Evolutionary conservation across 2,329 filamentous ascomycete genomes (phyloP), one percentile per base, ranked within the genome.

Genomic region (Penicillium sp.): DNA sequence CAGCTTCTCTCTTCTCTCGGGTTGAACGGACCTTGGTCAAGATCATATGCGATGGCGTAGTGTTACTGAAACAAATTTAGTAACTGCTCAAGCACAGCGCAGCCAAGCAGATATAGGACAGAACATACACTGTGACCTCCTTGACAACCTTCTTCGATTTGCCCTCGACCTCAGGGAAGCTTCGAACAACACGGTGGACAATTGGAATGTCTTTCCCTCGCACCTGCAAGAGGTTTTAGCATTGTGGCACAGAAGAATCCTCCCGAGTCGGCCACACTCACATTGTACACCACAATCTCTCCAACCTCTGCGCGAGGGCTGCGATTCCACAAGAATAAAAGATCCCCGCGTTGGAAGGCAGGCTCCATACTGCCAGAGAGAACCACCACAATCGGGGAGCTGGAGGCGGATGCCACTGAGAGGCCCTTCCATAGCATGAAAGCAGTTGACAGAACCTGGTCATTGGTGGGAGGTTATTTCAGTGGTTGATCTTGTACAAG

Each of bases 371-470:
- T 80, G n/a, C 81, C 82, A 12, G 80, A 84, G 4, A 84, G 71
- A 5, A 84, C 81, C 12, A 84, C 82, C 27, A 84, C 81, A 55
- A 84, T 84, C 1, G 82, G 82, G 8, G 82, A 86, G 9, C 84
- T 81, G 5, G 84, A 87, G 63, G 93, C 84, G 49, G 86, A 82
- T 54, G 82, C 73, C 28, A 95, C 81, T 7, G 85, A 90, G 50
- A 96, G 82, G 8, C 86, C 88, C 71, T 95, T 95, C 90, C 85
- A 89, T 74, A 95, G 83, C 90, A 95, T 95, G 66, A 95, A 95
- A 1, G 90, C 54, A 1, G 88, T 93, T 8, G 86, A 90, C 43
- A 95, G 81, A 53, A 95, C 88, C 54, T 43, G 4, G 11, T 36
- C 4, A 29, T 43, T 26, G 25, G 28, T 12, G 6, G 5, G 27